phyloP scores from a whole-genome alignment of 1,284 basidiomycete genomes.

The Heterobasidion parviporum region DNA sequence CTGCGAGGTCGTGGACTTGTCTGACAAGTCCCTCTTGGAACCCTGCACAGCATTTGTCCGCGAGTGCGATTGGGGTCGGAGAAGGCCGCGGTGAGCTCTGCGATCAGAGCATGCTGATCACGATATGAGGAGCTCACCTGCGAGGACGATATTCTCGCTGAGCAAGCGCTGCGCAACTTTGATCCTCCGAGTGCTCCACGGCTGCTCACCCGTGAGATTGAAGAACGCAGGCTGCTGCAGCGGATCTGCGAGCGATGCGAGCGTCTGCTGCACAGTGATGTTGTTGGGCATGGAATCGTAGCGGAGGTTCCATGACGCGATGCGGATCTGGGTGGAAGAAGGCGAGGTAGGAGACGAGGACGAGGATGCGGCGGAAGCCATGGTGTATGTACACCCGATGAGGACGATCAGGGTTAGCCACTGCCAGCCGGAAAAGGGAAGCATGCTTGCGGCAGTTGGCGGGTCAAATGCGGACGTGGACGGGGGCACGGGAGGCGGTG shows the following conservation, averaged over 20 bases:
- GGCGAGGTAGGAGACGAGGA: background rate
- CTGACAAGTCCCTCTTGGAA: constrained; percentile 54
- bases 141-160: constrained; percentile 29
- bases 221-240: constrained; percentile 27
- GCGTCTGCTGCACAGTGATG: constrained; percentile 37
- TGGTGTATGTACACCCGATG: background rate
- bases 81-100: background rate
- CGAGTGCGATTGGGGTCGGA: background rate
- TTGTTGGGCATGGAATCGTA: constrained; percentile 44
- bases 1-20: constrained; percentile 51
- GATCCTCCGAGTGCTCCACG: constrained; percentile 43
- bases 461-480: background rate
- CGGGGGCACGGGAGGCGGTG: too few species aligned
- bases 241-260: constrained; percentile 35
- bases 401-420: background rate
- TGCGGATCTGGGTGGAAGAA: constrained; percentile 21
- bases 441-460: background rate
- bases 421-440: background rate
- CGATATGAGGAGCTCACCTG: constrained; percentile 19
- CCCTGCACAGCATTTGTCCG: constrained; percentile 21
- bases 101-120: background rate
- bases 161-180: constrained; percentile 39
- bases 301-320: constrained; percentile 46
- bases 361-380: background rate
- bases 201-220: constrained; percentile 30